Evolutionary conservation across 2,329 filamentous ascomycete genomes (phyloP), one percentile per base, ranked within the genome.

Genomic region (Coniochaeta sp.): DNA sequence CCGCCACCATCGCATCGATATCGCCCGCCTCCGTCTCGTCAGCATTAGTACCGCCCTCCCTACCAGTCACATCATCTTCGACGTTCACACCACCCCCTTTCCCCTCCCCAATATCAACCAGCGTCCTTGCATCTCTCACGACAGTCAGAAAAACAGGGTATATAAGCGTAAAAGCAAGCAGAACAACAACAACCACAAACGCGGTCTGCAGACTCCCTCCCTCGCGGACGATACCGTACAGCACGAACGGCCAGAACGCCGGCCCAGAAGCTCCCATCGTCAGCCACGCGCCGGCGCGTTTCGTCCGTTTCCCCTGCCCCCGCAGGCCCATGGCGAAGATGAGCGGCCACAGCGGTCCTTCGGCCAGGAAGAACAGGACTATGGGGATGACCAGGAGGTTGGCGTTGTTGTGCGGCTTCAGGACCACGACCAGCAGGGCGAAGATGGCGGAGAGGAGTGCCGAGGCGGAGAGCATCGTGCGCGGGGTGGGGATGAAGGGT

Each of bases 321-420:
- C 90, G 84, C 62, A 96, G 86, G 3, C 89, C 89, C 14, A 95
- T 81, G 3, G 89, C 86, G 65, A 92, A 91, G 62, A 95, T 87
- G 1, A 93, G 86, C 0, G 92, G 91, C 79, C 90, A 96, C 66
- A 91, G 84, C 58, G 91, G 90, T 0, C 88, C 89, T 71, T 93
- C 90, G 68, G 90, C 91, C 72, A 96, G 91, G 65, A 91, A 87
- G 64, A 89, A 89, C 31, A 93, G 67, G 43, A 87, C 78, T 2
- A 89, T 76, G 64, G 90, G 87, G n/a, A 84, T 77, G 26, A 78
- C 74, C 26, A 86, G 70, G 0, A 81, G 64, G 63, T 84, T 79
- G 0, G 80, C 74, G 60, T 82, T 75, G 1, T 8, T 8, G 44
- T 64, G 59, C 3, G 76, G 76, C 3, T 70, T 72, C 11, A 85